Conservation (phyloP, 2,329 filamentous ascomycete species). For the Cryphonectria radicalis region DNA sequence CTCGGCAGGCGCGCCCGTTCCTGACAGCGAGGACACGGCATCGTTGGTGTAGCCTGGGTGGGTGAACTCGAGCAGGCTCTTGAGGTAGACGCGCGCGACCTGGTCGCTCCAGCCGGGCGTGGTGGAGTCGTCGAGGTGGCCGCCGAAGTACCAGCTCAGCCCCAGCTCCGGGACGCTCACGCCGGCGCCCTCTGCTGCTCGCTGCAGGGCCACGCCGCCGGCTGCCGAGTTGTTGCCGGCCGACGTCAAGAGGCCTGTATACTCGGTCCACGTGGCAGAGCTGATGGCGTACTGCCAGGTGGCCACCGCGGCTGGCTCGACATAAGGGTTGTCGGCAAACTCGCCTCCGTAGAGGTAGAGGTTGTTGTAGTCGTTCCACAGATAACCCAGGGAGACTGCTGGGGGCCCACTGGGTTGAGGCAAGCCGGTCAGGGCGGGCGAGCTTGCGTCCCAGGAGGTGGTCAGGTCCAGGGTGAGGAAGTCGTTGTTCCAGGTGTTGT, state of each 20-base stretch:
- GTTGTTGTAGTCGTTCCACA: constrained; percentile 74
- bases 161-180: constrained; percentile 71
- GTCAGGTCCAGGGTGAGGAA: constrained; percentile 74
- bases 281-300: constrained; percentile 73
- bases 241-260: constrained; percentile 63
- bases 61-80: constrained; percentile 75
- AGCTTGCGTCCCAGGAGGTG: constrained; percentile 70
- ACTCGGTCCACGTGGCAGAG: constrained; percentile 65
- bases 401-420: constrained; percentile 61
- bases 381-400: constrained; percentile 71
- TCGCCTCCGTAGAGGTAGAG: constrained; percentile 77
- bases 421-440: constrained; percentile 65
- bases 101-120: constrained; percentile 69
- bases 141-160: constrained; percentile 78
- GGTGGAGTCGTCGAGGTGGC: constrained; percentile 67
- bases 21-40: constrained; percentile 60
- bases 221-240: constrained; percentile 65
- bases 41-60: constrained; percentile 71
- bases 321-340: constrained; percentile 66
- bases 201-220: constrained; percentile 61
- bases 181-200: constrained; percentile 75
- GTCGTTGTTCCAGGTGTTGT: constrained; percentile 76
- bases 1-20: constrained; percentile 60
- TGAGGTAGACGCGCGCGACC: constrained; percentile 68
- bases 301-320: constrained; percentile 61